These are phyloP conservation scores for Aureobasidium melanogenum DNA, from an alignment of 2,329 filamentous ascomycete genomes.

Conservation along the genomic window DNA sequence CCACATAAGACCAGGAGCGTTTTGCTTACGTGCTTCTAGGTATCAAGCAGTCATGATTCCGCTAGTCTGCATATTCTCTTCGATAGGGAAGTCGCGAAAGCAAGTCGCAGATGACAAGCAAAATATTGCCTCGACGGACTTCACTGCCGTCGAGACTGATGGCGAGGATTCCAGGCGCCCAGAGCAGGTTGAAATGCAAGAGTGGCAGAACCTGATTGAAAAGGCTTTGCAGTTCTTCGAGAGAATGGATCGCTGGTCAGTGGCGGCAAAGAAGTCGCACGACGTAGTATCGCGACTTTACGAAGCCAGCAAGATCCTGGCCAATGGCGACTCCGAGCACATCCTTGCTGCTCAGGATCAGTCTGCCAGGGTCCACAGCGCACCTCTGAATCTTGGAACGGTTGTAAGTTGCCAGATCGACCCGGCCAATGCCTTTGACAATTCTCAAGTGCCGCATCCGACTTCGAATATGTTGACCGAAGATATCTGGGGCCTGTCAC, in stretches of 20 bases:
- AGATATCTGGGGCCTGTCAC: constrained; percentile 15
- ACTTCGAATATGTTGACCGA: background rate
- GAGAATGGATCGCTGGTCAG: constrained; percentile 34
- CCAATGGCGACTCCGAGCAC: constrained; percentile 13
- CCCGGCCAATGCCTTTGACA: no score
- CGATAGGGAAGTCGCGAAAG: constrained; percentile 15
- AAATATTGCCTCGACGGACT: no score
- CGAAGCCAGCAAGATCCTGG: constrained; percentile 27
- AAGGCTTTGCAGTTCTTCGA: constrained; percentile 35
- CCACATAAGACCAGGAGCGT: no score
- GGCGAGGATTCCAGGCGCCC: background rate
- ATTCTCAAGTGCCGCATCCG: background rate
- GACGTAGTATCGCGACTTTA: constrained; percentile 35
- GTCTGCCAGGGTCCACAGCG: no score
- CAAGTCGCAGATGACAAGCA: background rate
- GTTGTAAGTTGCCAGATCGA: no score
- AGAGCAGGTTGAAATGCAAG: constrained; percentile 24
- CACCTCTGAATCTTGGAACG: background rate
- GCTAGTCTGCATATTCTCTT: constrained; percentile 58
- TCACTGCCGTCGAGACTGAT: no score
- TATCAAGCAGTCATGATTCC: constrained; percentile 76
- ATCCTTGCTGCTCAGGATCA: background rate
- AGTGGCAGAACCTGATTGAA: constrained; percentile 34
- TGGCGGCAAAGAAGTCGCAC: constrained; percentile 35
- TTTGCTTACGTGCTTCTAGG: background rate